Base-by-base conservation (phyloP, 208 protist genomes). In the Spongospora subterranea region DNA sequence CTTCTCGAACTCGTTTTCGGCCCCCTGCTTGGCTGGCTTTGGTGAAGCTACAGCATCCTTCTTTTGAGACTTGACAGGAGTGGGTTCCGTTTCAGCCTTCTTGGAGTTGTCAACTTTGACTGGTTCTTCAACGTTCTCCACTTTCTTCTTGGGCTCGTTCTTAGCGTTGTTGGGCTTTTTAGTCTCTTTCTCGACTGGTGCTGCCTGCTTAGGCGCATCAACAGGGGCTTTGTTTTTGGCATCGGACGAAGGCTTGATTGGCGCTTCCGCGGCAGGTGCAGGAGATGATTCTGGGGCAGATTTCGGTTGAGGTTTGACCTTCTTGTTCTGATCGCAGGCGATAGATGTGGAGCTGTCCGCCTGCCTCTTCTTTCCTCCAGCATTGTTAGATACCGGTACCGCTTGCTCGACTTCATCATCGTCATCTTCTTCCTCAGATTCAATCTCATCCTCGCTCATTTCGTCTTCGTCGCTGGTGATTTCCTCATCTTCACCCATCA, bases 341-440 rank as follows among this genome's bases (percentile, higher is more conserved):
- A 60, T 24, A 29, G 6, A 6, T 6, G 24, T n/a, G 35, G 71
- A 35, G 11, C 11, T 43, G n/a, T 82, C 71, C 6, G n/a, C 40
- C 6, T 6, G 71, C 6, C 71, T 6, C n/a, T 82, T 82, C 71
- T 82, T 35, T 6, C 71, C 71, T 40, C 71, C 71, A 35, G 71
- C 71, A 20, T 35, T n/a, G 54, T 29, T 17, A 29, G 54, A 65
- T n/a, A n/a, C n/a, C 29, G 54, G 54, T 35, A 43, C 71, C 6
- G 71, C 71, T 20, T 82, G 6, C 71, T 82, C 71, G 17, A 82
- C n/a, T 13, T 35, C 35, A 40, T 82, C 71, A 82, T 82, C 71
- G 35, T 35, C n/a, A 17, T 35, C 71, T 43, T 82, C 71, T n/a
- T 82, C 71, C 35, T 82, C 71, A 20, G 6, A 6, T 6, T 82